These are phyloP conservation scores for Pseudogymnoascus destructans DNA, from an alignment of 2,329 filamentous ascomycete species.

Conservation along the genomic window DNA sequence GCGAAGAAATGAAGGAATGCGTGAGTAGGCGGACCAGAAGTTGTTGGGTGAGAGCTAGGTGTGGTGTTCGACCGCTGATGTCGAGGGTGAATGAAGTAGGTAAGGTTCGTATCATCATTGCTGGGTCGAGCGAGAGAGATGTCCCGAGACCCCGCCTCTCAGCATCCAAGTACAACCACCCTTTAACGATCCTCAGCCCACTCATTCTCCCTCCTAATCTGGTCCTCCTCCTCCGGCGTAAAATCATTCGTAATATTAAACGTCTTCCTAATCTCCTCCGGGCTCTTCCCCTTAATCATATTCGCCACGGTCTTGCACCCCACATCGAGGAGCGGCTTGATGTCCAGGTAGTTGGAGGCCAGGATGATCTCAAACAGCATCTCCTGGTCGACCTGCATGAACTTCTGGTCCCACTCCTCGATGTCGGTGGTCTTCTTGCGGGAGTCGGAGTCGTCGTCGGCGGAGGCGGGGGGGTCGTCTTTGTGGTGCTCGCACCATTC, in stretches of 20 bases:
- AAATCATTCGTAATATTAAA: conserved; percentile 99
- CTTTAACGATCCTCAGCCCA: conserved; percentile 72
- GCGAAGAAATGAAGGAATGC: not conserved
- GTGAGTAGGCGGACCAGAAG: not conserved
- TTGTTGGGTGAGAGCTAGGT: not conserved
- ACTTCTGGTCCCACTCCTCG: conserved; percentile 99
- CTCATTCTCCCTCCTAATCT: conserved; percentile 85
- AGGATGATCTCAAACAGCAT: conserved; percentile 99
- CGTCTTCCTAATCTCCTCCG: conserved; percentile 97
- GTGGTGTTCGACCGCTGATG: not conserved
- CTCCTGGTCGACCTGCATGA: conserved; percentile 99
- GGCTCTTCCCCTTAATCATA: conserved; percentile 99
- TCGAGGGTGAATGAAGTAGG: not conserved
- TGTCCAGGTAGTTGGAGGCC: conserved; percentile 96
- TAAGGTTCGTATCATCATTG: not conserved
- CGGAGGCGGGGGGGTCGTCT: conserved; percentile 66
- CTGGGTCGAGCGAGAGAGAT: not conserved
- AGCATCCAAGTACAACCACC: not conserved
- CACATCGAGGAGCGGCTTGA: conserved; percentile 94
- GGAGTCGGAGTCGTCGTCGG: conserved; percentile 83
- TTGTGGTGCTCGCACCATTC: conserved; percentile 98
- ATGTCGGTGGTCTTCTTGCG: conserved; percentile 99
- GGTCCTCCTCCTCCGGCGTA: conserved; percentile 96
- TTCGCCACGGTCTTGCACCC: conserved; percentile 99
- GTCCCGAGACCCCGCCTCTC: not conserved